Base-by-base conservation (phyloP, 1,284 basidiomycete genomes). In the Sanghuangporus weigelae region DNA sequence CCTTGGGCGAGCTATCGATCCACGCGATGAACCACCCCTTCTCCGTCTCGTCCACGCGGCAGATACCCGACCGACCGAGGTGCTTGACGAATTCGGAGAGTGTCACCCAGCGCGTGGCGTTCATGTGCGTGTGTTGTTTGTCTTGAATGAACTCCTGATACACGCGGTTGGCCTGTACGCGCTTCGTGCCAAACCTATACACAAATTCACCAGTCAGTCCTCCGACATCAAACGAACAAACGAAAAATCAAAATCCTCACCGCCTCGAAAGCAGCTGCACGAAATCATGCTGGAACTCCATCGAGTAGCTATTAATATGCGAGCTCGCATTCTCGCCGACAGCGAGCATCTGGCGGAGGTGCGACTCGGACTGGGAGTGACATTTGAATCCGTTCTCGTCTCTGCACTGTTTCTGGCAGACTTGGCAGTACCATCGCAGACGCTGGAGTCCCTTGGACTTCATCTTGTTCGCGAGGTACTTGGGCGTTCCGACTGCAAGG, bases 61-160 rank as follows among this genome's bases (percentile, higher is more conserved):
- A 93, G 56, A 98, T 81, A 42, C 97, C 96, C 7, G 84, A 81
- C 53, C 95, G 83, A 2, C 97, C 96, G 36, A 99, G 82, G 71
- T 96, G 87, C 75, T 96, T 95, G 71, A 87, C 82, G 70, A 99
- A 99, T 71, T 97, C 96, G 11, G 92, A 92, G 65, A 99, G 82
- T 10, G 96, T 97, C 26, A 97, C 93, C 96, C 97, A 99, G 66
- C 93, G 87, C 10, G 97, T 99, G 5, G 96, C 81, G 76, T 99
- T 99, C 97, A 99, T 99, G 79, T 99, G 97, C 26, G 96, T 80
- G 75, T 99, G 97, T 59, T 84, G 76, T 76, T 96, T 96, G 77
- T 98, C 96, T 65, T 93, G 85, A 69, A 99, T 99, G 77, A 93
- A 96, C 75, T 99, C 97, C 76, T 99, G 96, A 73, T 99, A 99